Evolutionary conservation across 768 basidiomycete species (phyloP), one percentile per base, ranked within the genome.

Genomic region (Albatrellus ellisii): DNA sequence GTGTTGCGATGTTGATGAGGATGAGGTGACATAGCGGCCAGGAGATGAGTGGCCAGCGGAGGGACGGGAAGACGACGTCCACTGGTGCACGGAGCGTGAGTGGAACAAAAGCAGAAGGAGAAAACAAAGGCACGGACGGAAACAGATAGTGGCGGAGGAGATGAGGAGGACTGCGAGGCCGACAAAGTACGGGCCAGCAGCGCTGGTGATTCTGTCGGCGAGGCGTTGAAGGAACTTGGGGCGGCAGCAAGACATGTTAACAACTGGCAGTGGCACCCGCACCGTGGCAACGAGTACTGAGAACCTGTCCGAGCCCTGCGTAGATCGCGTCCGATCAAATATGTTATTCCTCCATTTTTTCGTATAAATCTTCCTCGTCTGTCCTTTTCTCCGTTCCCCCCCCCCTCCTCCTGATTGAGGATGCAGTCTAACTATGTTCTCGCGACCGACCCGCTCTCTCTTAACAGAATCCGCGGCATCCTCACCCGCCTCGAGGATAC

Each of bases 401-500:
- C n/a, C n/a, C n/a, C n/a, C n/a, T n/a, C n/a, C n/a, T n/a, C n/a
- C n/a, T n/a, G n/a, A n/a, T n/a, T n/a, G 11, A 46, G 35, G 36
- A 49, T 64, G 56, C 61, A 56, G 43, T 56, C 57, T 45, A 91
- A 89, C 56, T 85, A 82, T 48, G 73, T 75, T 60, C 66, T 75
- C 48, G 69, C 69, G 27, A 58, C 64, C 24, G 80, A 92, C 56
- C 87, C 91, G 1, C 72, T 97, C 11, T 85, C 82, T 15, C 66
- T 94, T n/a, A 83, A 90, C 36, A 70, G 77, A 46, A 98, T 99
- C 53, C 70, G 95, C 43, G 77, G 77, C 17, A 83, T 91, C 36
- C 68, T 99, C 12, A 78, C 71, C 48, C 75, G 95, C 21, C 75
- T 99, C 18, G 95, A 99, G 58, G 95, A 99, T 53, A 99, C 94